A percentile compares a stretch with the other conserved stretches of the same genome.
Conservation (phyloP, 1,139 yeast species). For the Magnusiomyces clavatus region DNA sequence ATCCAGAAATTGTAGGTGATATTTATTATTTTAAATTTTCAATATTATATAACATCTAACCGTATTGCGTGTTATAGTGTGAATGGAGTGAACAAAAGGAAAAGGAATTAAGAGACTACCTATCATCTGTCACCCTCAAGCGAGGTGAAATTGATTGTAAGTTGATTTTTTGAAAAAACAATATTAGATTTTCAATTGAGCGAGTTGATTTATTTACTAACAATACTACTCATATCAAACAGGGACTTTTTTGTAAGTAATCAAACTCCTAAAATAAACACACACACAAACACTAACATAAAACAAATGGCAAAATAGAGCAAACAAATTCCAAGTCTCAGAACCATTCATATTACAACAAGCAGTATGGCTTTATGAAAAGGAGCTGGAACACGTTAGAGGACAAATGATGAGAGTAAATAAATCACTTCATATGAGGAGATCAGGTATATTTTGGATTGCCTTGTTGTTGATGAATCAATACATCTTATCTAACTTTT, state of each 20-base stretch:
- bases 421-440: slow-evolving; percentile 2
- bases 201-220: not conserved
- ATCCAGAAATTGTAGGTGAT: slow-evolving; percentile 33
- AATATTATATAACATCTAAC: not conserved
- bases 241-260: too few species aligned
- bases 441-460: not conserved
- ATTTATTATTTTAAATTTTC: not conserved
- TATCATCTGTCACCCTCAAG: slow-evolving; percentile 30
- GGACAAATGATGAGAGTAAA: slow-evolving; percentile 30
- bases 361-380: slow-evolving; percentile 42
- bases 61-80: slow-evolving; percentile 15
- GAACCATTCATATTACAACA: slow-evolving; percentile 39
- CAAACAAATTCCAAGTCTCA: slow-evolving; percentile 33
- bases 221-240: too few species aligned
- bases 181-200: slow-evolving; percentile 22
- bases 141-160: slow-evolving; percentile 31
- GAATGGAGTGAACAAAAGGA: slow-evolving; percentile 39
- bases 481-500: too few species aligned
- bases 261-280: not conserved
- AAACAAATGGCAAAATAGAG: slow-evolving; percentile 14
- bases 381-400: slow-evolving; percentile 36
- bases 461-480: too few species aligned
- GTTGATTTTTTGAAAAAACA: too few species aligned
- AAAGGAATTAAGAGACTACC: slow-evolving; percentile 35
- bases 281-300: not conserved